Base-by-base conservation (phyloP, 1,139 yeast genomes). In the Suzukiozyma palmioleophila region DNA sequence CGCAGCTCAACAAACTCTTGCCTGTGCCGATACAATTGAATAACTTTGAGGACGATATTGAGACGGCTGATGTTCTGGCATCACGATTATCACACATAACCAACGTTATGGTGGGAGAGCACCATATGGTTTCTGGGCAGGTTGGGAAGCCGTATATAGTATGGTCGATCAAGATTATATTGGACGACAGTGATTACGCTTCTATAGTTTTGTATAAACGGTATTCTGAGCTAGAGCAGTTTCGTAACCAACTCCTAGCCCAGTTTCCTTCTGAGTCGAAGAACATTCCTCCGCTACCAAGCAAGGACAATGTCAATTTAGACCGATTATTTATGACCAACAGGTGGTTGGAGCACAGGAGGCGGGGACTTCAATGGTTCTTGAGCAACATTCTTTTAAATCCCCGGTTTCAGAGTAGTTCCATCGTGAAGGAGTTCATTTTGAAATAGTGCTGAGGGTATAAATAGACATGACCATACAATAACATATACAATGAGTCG, bases 291-390 rank as follows among this genome's bases (percentile, higher is more conserved):
- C 60, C 52, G 18, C 59, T 86, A 26, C 96, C 96, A 0, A 81
- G 87, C 0, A 84, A 84, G 52, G 77, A 69, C 49, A 54, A 47
- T 27, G 55, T 79, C 38, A 62, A 73, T 32, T 46, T 77, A 28
- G 72, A 73, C 37, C 63, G 81, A 46, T 57, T 80, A 46, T 64
- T 79, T 37, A 64, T 71, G 47, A 56, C 67, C 7, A 56, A 47
- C 22, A 50, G 46, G 28, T 86, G 89, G 72, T 57, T 86, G 28
- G 84, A 76, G 44, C 66, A 66, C 25, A 61, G 96, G 33, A 60
- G 89, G 10, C 70, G 73, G 39, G 88, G 92, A 0, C 62, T 86
- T 15, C 94, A 85, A 52, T 86, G 81, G 73, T 86, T 87, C 58
- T 54, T 84, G 51, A 76, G 79, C 45, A 79, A 81, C 47, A 77